These are phyloP conservation scores for Coniella lustricola DNA, from an alignment of 2,329 filamentous ascomycete species.

Conservation along the genomic window DNA sequence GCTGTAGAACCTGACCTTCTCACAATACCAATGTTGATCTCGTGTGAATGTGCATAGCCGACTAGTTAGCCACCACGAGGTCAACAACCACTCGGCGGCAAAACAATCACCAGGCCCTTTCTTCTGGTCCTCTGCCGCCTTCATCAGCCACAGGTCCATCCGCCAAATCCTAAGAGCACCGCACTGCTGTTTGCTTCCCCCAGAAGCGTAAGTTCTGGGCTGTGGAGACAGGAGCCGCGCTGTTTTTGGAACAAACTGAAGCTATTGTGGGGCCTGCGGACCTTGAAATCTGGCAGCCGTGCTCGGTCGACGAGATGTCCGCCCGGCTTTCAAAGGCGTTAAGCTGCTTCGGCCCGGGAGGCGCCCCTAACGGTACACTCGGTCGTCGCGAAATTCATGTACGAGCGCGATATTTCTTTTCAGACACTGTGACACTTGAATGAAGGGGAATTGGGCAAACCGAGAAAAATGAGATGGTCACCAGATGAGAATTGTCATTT, in stretches of 20 bases:
- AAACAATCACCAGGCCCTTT: slow-evolving; percentile 11
- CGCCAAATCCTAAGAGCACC: too few species aligned
- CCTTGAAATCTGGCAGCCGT: neutral
- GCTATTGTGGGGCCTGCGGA: slow-evolving; percentile 10
- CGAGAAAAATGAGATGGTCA: too few species aligned
- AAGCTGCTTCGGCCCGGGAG: slow-evolving; percentile 13
- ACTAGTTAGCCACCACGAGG: neutral
- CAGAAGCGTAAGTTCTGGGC: neutral
- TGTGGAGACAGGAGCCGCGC: slow-evolving; percentile 7
- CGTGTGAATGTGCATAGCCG: neutral
- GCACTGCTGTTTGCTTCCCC: too few species aligned
- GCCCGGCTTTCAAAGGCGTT: slow-evolving; percentile 18
- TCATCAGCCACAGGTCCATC: too few species aligned
- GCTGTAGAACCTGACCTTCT: too few species aligned
- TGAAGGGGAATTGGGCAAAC: neutral
- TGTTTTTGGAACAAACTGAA: slow-evolving; percentile 12
- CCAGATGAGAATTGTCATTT: neutral
- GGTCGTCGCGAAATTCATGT: slow-evolving; percentile 1
- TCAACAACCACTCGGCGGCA: slow-evolving; percentile 6
- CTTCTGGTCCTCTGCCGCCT: neutral
- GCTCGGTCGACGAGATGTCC: slow-evolving; percentile 17
- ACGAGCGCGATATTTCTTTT: slow-evolving; percentile 1
- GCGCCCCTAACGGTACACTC: too few species aligned
- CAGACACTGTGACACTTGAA: slow-evolving; percentile 3
- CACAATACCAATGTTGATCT: too few species aligned